phyloP scores from a whole-genome alignment of 768 basidiomycete species.

The Amanita subjunquillea region DNA sequence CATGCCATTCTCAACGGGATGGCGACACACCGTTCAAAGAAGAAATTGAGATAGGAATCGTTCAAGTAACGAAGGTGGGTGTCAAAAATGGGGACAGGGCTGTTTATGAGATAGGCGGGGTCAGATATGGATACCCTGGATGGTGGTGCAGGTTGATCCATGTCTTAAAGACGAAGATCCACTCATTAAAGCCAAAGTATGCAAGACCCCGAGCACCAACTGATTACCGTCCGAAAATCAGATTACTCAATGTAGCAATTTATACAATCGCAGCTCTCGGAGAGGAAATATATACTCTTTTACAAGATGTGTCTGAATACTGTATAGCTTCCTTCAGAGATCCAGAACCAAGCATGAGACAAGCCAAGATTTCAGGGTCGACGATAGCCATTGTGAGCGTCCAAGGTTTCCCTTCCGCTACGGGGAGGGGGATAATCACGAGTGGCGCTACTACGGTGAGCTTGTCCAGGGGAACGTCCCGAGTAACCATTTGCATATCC shows the following conservation, averaged over 20 bases:
- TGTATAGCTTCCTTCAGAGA: constrained; percentile 1
- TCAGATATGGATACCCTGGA: constrained; percentile 32
- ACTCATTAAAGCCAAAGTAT: background rate
- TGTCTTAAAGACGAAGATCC: constrained; percentile 3
- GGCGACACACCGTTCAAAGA: constrained; percentile 64
- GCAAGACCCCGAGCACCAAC: constrained; percentile 4
- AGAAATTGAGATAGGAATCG: constrained; percentile 77
- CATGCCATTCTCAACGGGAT: constrained; percentile 8
- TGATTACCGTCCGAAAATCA: background rate
- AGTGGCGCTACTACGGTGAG: background rate
- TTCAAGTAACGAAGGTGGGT: constrained; percentile 55
- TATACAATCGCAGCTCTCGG: background rate
- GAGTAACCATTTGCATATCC: constrained; percentile 44
- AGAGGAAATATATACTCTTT: constrained; percentile 1
- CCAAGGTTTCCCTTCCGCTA: constrained; percentile 9
- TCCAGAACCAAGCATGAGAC: constrained; percentile 4
- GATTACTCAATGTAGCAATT: background rate
- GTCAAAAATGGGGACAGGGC: constrained; percentile 66
- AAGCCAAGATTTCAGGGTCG: constrained; percentile 1
- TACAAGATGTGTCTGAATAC: constrained; percentile 3
- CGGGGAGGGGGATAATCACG: constrained; percentile 4
- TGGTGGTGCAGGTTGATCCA: constrained; percentile 24
- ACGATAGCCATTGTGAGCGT: constrained; percentile 1
- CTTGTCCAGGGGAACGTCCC: constrained; percentile 20
- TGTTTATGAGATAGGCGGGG: constrained; percentile 22